Percentiles rank a stretch among this genome's conserved stretches.
Conservation (phyloP, 371 early-diverging fungal species). For the Umbelopsis sp. region DNA sequence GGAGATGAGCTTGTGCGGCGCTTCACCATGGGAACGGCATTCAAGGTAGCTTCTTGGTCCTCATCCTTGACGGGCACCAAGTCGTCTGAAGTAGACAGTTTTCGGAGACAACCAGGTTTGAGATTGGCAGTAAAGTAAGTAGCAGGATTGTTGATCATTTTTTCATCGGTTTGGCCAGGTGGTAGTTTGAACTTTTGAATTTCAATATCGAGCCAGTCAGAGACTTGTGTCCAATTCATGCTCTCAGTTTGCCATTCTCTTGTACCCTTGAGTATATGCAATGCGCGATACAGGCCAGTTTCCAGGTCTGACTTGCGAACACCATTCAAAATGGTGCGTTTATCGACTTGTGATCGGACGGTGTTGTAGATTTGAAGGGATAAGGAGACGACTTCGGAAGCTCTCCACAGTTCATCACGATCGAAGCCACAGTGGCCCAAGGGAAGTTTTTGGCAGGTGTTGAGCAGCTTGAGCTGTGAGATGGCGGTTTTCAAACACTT, state of each 20-base stretch:
- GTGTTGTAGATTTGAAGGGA: slow-evolving; percentile 43
- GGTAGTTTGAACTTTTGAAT: slow-evolving; percentile 26
- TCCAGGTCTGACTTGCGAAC: slow-evolving; percentile 35
- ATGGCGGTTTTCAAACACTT: slow-evolving; percentile 41
- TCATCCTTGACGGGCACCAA: slow-evolving; percentile 8
- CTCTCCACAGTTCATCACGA: slow-evolving; percentile 51
- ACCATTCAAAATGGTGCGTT: slow-evolving; percentile 28
- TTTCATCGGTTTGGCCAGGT: slow-evolving; percentile 3
- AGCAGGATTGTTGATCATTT: slow-evolving; percentile 16
- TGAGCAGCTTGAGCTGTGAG: slow-evolving; percentile 35
- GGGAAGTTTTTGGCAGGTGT: slow-evolving; percentile 31
- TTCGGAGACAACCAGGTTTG: slow-evolving; percentile 26
- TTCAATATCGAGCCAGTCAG: slow-evolving; percentile 47
- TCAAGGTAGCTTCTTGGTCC: slow-evolving; percentile 20
- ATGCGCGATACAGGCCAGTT: slow-evolving; percentile 33
- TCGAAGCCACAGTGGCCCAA: slow-evolving; percentile 48
- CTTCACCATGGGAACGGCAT: neutral
- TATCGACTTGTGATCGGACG: slow-evolving; percentile 31
- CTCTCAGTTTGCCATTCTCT: slow-evolving; percentile 32
- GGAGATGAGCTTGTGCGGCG: neutral
- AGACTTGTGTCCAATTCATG: slow-evolving; percentile 44
- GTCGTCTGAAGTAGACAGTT: slow-evolving; percentile 12
- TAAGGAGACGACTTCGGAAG: slow-evolving; percentile 40
- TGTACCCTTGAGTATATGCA: slow-evolving; percentile 34
- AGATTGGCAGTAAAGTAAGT: slow-evolving; percentile 29